phyloP scores from a whole-genome alignment of 1,139 yeast genomes.

The Geotrichum citri-aurantii region DNA sequence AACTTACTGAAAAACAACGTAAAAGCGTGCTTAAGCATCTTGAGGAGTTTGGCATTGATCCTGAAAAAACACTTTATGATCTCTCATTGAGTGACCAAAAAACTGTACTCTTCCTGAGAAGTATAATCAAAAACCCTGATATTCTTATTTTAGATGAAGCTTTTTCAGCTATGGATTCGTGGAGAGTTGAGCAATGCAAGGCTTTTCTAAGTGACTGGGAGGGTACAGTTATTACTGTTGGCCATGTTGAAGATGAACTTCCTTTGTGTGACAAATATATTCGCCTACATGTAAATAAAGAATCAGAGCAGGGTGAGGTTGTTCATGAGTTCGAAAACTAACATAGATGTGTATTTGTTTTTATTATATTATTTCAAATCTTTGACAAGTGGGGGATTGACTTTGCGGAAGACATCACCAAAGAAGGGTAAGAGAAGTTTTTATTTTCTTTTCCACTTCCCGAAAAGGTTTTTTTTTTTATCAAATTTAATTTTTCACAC shows the following conservation, averaged over 20 bases:
- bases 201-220: constrained; percentile 53
- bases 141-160: constrained; percentile 87
- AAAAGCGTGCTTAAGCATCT: constrained; percentile 33
- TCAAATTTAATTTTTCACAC: too few species aligned
- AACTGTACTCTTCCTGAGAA: constrained; percentile 67
- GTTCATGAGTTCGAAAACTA: background rate
- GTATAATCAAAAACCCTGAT: constrained; percentile 69
- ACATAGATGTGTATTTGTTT: too few species aligned
- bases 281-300: constrained; percentile 31
- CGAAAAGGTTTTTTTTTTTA: background rate
- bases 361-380: too few species aligned
- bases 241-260: constrained; percentile 64
- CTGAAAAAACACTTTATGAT: constrained; percentile 44
- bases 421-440: background rate
- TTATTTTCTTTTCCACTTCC: background rate
- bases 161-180: constrained; percentile 80
- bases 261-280: constrained; percentile 52
- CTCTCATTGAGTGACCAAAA: constrained; percentile 73
- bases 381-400: too few species aligned
- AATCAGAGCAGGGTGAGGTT: constrained; percentile 3
- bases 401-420: background rate
- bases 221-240: constrained; percentile 70
- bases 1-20: constrained; percentile 36
- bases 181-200: constrained; percentile 60
- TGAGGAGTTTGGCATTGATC: constrained; percentile 31